Base-by-base conservation (phyloP, 352 stramenopile genomes). In the Hyaloperonospora arabidopsidis region DNA sequence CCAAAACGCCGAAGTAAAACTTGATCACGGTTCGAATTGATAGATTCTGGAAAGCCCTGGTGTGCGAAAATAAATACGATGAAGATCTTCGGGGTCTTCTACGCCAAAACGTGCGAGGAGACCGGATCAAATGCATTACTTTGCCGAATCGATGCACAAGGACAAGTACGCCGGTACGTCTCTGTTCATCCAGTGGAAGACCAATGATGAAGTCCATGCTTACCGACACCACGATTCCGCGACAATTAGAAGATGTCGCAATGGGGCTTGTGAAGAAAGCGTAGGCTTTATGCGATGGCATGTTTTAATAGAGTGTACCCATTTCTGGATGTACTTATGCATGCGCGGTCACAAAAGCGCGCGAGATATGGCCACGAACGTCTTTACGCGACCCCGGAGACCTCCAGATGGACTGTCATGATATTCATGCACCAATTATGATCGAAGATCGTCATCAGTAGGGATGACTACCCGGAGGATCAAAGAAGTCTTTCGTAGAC, bases 311-410 rank as follows among this genome's bases (percentile, higher is more conserved):
- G 21, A 34, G 43, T 21, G 19, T 11, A 35, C 43, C 43, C 19
- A 48, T 25, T 48, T 48, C 2, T 25, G 19, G 7, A 35, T 25
- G 18, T 25, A 48, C 4, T 35, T 48, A 25, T 48, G 19, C 21
- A 35, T 29, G 25, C 25, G 25, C 25, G 25, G 25, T 29, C 25
- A 29, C 25, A 29, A 29, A 29, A 29, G 7, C 2, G 12, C 0
- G 5, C 8, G 19, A 8, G 3, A 29, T 8, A 29, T 29, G 25
- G 25, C 7, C 25, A 7, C 25, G 7, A 29, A 29, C 25, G 22
- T 46, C 21, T 54, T 54, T 32, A 39, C 22, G 35, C 48, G 48
- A 4, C n/a, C 21, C 21, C 5, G 44, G 22, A 39, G 35, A 1
- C 48, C 36, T 4, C 15, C n/a, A 25, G n/a, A 14, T 1, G 48